Base-by-base conservation (phyloP, 331 rosid species). In the Acacia concinna region DNA sequence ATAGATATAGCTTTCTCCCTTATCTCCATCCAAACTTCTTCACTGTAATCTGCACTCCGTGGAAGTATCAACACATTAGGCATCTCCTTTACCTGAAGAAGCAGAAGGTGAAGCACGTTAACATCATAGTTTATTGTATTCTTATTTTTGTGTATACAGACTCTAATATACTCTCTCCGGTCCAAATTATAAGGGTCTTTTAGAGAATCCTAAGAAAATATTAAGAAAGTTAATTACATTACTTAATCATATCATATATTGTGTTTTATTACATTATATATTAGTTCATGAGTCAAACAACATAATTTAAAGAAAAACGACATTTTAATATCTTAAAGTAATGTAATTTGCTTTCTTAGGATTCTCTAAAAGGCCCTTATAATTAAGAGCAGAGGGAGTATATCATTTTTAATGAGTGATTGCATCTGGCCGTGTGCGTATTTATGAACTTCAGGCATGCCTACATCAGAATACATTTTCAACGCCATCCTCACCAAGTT, bases 11-110 rank as follows among this genome's bases (percentile, higher is more conserved):
- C 88, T 93, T 96, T 93, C 88, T 96, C 99, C 90, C 99, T 93
- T 83, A 96, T 93, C 87, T 96, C 99, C 93, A 91, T 87, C 99
- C 99, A 96, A 25, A 91, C 99, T 85, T 96, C 98, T 89, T 96
- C 99, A 89, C 99, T 96, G 78, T 93, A 96, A 90, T 96, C 98
- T 60, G 99, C 99, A 90, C 99, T 96, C 64, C 90, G 94, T 1
- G 99, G 99, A 83, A 96, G 99, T 86, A 96, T 96, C 95, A 96
- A 84, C 75, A 96, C 98, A 81, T 96, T 96, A 78, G 99, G 98
- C 99, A 96, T 96, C 89, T 96, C 99, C 91, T 91, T 96, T 54
- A 96, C 93, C 99, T 96, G 97, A 82, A 84, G 73, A 66, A 82
- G 64, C 74, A 79, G 65, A 75, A 30, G 59, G 66, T 25, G 37